phyloP scores from a whole-genome alignment of 164 flowering plant genomes.

The Berberis thunbergii region DNA sequence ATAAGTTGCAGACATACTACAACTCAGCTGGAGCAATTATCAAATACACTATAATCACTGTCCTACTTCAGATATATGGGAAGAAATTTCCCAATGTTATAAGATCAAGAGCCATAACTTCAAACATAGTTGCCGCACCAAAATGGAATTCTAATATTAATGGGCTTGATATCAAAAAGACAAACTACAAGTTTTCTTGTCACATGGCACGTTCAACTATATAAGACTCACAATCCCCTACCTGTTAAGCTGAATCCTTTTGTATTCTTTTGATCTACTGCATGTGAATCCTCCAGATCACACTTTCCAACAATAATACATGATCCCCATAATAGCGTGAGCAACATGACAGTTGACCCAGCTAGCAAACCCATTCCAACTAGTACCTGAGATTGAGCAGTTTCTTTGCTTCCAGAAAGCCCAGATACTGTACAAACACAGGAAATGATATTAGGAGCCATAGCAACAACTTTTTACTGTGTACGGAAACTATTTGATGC shows the following conservation, averaged over 20 bases:
- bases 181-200: not conserved
- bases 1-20: too few species aligned
- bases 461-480: not conserved
- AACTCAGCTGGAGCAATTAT: too few species aligned
- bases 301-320: slow-evolving; percentile 81
- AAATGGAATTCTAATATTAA: too few species aligned
- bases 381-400: slow-evolving; percentile 84
- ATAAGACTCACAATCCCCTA: slow-evolving; percentile 3
- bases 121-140: too few species aligned
- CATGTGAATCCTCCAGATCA: slow-evolving; percentile 42
- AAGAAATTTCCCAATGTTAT: too few species aligned
- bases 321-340: slow-evolving; percentile 84
- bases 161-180: not conserved
- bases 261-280: slow-evolving; percentile 37
- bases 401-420: slow-evolving; percentile 60
- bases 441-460: not conserved
- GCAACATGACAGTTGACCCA: slow-evolving; percentile 95
- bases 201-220: not conserved
- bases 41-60: too few species aligned
- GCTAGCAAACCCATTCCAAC: slow-evolving; percentile 98
- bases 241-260: slow-evolving; percentile 44
- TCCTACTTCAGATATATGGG: too few species aligned
- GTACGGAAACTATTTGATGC: too few species aligned
- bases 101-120: too few species aligned
- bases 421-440: slow-evolving; percentile 65